Base-by-base conservation (phyloP, 2,329 filamentous ascomycete genomes). In the Curvularia verruculosa region DNA sequence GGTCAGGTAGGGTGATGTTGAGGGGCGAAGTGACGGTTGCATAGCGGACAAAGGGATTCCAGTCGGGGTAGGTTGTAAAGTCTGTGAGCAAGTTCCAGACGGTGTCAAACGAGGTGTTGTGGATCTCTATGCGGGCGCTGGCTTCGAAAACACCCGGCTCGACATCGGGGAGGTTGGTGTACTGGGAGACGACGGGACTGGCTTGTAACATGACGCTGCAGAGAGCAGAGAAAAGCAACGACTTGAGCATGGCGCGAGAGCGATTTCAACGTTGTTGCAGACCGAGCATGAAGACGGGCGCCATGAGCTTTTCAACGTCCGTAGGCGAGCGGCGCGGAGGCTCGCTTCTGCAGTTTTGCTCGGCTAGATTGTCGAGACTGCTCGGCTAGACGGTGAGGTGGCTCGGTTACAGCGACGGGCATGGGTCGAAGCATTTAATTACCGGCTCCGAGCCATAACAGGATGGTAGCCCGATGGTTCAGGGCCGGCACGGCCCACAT, bases 21-120 rank as follows among this genome's bases (percentile, higher is more conserved):
- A 54, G 34, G 5, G 65, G 50, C 13, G 63, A 63, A 9, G 67
- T 54, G 23, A 68, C 65, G 48, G 68, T 58, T 3, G 70, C 63
- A 39, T 58, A 57, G 29, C 72, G 70, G 26, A 72, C 69, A 34
- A 73, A 74, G 3, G 70, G 72, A 41, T 74, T 74, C 71, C 71
- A 75, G 34, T 60, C 55, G 37, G 68, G 47, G 39, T 74, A 74
- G 13, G 47, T 36, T 21, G 69, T 53, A 37, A 73, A 72, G 46
- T 73, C 55, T 18, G 63, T 70, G 28, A 73, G 66, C 6, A 65
- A 59, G n/a, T 63, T 49, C 69, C 69, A 75, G 37, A 65, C 64
- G 10, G 67, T 63, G 26, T 49, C 34, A 12, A 59, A 54, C 23
- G 60, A 70, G 37, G 61, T 61, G 21, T 60, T 54, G 43, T 49